Percentiles rank a stretch among this genome's conserved stretches.
Evolutionary conservation across 1,284 basidiomycete species (phyloP).

Genomic region (Trametes hirsuta): DNA sequence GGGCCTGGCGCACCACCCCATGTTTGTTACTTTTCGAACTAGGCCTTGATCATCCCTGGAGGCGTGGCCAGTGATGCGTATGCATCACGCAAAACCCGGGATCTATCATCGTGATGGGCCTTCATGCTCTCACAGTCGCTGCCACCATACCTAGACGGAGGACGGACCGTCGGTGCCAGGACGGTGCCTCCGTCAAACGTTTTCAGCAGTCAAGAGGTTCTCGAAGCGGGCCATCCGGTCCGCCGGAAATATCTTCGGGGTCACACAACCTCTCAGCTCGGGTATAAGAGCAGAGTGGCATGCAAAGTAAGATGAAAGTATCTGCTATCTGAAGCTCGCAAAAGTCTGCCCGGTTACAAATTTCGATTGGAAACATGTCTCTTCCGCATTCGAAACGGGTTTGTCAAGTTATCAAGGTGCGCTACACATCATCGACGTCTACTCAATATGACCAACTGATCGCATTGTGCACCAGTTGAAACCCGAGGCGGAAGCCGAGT

Average conservation of each 20-base stretch:
- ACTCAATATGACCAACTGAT: constrained; percentile 3
- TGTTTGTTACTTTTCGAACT: not conserved
- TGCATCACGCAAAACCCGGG: constrained; percentile 4
- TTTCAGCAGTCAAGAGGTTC: not conserved
- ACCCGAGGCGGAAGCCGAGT: constrained; percentile 64
- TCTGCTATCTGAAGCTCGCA: not conserved
- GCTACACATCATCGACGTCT: constrained; percentile 9
- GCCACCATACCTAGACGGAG: not conserved
- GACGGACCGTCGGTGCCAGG: not conserved
- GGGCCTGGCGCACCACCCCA: not conserved
- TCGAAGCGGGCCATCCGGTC: constrained; percentile 17
- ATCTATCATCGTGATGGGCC: constrained; percentile 4
- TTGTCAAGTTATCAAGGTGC: constrained; percentile 74
- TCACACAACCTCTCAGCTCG: constrained; percentile 8
- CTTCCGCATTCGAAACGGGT: constrained; percentile 57
- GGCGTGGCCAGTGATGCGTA: not conserved
- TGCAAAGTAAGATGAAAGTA: not conserved
- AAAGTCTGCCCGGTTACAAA: not conserved
- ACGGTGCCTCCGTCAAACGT: not conserved
- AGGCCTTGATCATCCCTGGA: constrained; percentile 15
- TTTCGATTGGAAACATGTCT: constrained; percentile 29
- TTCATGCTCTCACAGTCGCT: not conserved
- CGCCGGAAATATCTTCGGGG: constrained; percentile 5
- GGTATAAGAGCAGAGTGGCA: not conserved
- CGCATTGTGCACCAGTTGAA: constrained; percentile 51